Evolutionary conservation across 78 protist species (phyloP).

Genomic region (Chrysochromulina parva): DNA sequence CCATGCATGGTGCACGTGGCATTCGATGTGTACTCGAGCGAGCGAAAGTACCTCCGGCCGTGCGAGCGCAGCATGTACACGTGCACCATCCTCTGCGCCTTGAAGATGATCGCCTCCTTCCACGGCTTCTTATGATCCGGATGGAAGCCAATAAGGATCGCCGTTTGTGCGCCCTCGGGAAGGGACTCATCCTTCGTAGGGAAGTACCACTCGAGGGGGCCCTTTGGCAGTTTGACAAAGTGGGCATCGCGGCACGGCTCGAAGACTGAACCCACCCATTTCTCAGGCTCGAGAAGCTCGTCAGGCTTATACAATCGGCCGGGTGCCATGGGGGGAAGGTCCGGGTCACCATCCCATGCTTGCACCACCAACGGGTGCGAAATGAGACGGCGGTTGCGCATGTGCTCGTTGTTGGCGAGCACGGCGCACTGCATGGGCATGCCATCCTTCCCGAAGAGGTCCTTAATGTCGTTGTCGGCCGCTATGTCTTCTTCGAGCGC

Average conservation of each 20-base stretch:
- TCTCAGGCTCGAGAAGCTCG: too few relatives aligned
- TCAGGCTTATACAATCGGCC: too few relatives aligned
- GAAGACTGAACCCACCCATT: too few relatives aligned
- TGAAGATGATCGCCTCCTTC: not conserved
- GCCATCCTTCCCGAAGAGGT: not conserved
- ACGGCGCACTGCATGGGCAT: too few relatives aligned
- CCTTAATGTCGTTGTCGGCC: not conserved
- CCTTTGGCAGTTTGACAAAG: too few relatives aligned
- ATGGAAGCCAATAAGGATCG: not conserved
- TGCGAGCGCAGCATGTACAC: not conserved
- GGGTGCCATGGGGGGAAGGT: too few relatives aligned
- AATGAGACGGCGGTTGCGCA: too few relatives aligned
- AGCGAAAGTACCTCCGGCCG: conserved; percentile 57
- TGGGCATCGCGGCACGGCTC: too few relatives aligned
- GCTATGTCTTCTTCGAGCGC: not conserved
- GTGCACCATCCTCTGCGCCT: not conserved
- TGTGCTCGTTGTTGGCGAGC: too few relatives aligned
- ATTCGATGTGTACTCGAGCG: conserved; percentile 44
- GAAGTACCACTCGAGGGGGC: too few relatives aligned
- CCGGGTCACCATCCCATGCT: too few relatives aligned
- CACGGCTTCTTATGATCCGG: not conserved
- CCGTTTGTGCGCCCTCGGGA: not conserved
- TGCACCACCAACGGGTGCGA: too few relatives aligned
- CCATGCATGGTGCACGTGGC: not conserved
- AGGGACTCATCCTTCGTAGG: not conserved